Base-by-base conservation (phyloP, 768 basidiomycete genomes). In the Termitomyces sp. region DNA sequence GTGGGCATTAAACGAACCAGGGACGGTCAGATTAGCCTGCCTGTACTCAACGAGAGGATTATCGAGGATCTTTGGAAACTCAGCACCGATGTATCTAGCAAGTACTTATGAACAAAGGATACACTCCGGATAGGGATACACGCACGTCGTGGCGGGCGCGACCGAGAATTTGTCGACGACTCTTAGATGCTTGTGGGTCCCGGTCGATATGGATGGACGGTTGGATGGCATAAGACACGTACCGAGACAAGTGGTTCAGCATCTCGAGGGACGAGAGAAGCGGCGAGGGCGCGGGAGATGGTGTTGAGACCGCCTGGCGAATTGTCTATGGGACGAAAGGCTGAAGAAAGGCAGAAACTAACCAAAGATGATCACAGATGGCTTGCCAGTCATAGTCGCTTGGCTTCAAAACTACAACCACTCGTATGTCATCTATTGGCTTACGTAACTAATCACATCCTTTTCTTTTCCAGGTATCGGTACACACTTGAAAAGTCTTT, bases 401-500 rank as follows among this genome's bases (percentile, higher is more conserved):
- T 41, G 39, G n/a, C 39, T 41, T 41, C 39, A 41, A 41, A 56
- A 57, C 42, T 61, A 54, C 42, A 47, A 61, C 55, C 53, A 60
- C 39, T 48, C 60, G 56, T 59, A 58, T 54, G 36, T 57, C 55
- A 64, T 61, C 45, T 56, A 55, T 57, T 52, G 29, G 15, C 54
- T 64, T 65, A 65, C 41, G 57, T 65, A 63, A 65, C 31, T 57
- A 54, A 33, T 42, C 47, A 58, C 46, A 37, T 39, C 49, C 39
- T n/a, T 36, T 76, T 39, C 44, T 41, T 26, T 29, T 76, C 64
- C 56, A 94, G 72, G 68, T 84, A 86, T 51, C 76, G 73, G 69
- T 92, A 94, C 26, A 94, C 85, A 13, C 85, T 84, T 36, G 90
- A 92, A 66, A 95, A 94, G 64, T 94, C 93, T 64, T 85, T 87